Conservation (phyloP, 495 filamentous ascomycete species). For the Filosporella fistucella region DNA sequence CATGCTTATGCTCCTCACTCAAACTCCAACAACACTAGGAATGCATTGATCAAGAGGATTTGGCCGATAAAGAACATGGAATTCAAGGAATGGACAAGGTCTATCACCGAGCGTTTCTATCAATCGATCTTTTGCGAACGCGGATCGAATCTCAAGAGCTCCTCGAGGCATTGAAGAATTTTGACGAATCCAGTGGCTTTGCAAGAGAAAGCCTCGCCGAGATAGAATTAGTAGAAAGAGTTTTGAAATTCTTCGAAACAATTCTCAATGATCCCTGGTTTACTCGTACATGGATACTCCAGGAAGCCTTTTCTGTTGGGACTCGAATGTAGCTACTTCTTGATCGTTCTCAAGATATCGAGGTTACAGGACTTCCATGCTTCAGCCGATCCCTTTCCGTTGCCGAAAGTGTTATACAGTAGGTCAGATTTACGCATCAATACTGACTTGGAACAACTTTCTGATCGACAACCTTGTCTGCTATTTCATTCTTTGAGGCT, state of each 20-base stretch:
- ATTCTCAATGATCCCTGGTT: background rate
- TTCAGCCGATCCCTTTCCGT: background rate
- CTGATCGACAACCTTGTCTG: no score
- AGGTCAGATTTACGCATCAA: no score
- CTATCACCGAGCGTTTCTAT: background rate
- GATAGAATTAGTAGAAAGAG: background rate
- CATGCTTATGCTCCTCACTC: background rate
- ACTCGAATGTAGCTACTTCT: background rate
- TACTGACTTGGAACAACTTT: no score
- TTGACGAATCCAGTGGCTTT: background rate
- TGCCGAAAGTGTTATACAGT: background rate
- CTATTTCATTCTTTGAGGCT: no score
- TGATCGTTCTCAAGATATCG: background rate
- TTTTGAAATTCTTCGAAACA: background rate
- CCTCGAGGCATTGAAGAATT: background rate
- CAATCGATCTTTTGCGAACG: background rate
- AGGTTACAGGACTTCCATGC: background rate
- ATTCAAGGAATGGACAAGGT: slow-evolving; percentile 2
- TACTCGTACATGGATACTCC: slow-evolving; percentile 2
- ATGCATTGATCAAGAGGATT: background rate
- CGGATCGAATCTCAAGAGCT: background rate
- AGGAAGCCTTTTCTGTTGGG: background rate
- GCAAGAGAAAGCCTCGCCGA: background rate
- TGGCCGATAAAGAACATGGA: background rate
- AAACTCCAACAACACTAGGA: background rate